A percentile compares a stretch with the other conserved stretches of the same genome.
These are phyloP conservation scores for Suhomyces guaymorum DNA, from an alignment of 1,139 yeast species.

Conservation along the genomic window DNA sequence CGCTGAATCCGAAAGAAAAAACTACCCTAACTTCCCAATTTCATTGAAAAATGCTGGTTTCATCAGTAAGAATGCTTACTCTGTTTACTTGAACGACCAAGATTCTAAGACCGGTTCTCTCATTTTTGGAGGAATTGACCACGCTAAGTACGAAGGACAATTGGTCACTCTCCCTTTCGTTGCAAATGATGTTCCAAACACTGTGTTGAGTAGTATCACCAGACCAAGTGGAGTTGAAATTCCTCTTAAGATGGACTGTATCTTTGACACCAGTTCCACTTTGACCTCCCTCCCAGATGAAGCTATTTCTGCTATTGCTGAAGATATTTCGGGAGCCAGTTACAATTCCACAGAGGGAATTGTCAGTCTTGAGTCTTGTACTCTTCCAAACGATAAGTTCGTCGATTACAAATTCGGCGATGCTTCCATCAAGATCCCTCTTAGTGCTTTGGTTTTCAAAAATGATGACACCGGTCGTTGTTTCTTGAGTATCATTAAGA, in stretches of 20 bases:
- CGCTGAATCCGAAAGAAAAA: conserved; percentile 2
- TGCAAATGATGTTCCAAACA: conserved; percentile 6
- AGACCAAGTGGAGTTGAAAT: background rate
- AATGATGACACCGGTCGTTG: conserved; percentile 3
- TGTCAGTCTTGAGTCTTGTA: conserved; percentile 1
- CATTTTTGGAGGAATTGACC: conserved; percentile 57
- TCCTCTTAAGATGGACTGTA: too few species aligned
- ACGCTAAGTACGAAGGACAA: conserved; percentile 11
- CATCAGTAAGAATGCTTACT: conserved; percentile 23
- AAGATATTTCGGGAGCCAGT: conserved; percentile 3
- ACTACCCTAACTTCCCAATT: conserved; percentile 23
- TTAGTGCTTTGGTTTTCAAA: conserved; percentile 9
- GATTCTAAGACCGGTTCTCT: conserved; percentile 17
- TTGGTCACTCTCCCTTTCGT: conserved; percentile 11
- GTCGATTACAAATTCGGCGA: conserved; percentile 6
- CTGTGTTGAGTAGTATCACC: conserved; percentile 9
- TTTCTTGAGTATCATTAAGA: conserved; percentile 1
- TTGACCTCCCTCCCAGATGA: conserved; percentile 51
- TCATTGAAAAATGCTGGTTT: conserved; percentile 24
- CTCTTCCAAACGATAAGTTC: conserved; percentile 4
- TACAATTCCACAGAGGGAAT: conserved; percentile 1
- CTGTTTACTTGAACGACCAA: conserved; percentile 21
- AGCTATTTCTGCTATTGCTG: conserved; percentile 41
- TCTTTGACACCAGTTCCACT: conserved; percentile 72
- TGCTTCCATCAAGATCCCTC: conserved; percentile 9